Base-by-base conservation (phyloP, 2,329 filamentous ascomycete species). In the Phaeophleospora eucalypticola region DNA sequence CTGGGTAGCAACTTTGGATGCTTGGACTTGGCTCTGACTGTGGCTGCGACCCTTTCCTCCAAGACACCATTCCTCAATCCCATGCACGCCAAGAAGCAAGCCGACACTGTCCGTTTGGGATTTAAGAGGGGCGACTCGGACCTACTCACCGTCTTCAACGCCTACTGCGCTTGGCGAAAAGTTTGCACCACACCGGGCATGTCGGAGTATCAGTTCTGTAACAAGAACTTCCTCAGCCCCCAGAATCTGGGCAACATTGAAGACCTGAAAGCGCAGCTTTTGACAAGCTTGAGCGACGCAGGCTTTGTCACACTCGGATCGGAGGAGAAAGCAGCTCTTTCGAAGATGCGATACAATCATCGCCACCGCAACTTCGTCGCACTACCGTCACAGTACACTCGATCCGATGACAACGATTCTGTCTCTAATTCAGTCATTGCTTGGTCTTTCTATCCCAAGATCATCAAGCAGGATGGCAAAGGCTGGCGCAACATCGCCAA, bases 371-470 rank as follows among this genome's bases (percentile, higher is more conserved):
- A 83, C 60, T 96, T 96, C 66, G 94, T 94, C 61, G 79, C 83
- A n/a, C 76, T 95, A 1, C 91, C 90, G 0, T 75, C 83, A 36
- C 77, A 84, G 9, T 83, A 88, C 56, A 84, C 91, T 59, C 68
- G 75, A 21, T 86, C 93, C 63, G 89, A 86, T 53, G 79, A 84
- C 45, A 91, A 94, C 52, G 90, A 98, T 57, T 60, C 83, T 1
- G 76, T 96, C 18, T 77, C 89, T 4, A 81, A 84, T 50, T 86
- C 89, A 0, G 86, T 96, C 35, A 86, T 96, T 57, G 87, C 89
- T 0, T 95, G 88, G 81, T 90, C 88, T 43, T 95, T 98, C 71
- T 97, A 98, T 62, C 93, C 93, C 1, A 96, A 95, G 61, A 79
- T 98, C 14, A 77, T 97, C 3, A 81, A 86, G 19, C 82, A 86